These are phyloP conservation scores for Stagonosporopsis chrysanthemi DNA, from an alignment of 2,329 filamentous ascomycete species.

Conservation along the genomic window DNA sequence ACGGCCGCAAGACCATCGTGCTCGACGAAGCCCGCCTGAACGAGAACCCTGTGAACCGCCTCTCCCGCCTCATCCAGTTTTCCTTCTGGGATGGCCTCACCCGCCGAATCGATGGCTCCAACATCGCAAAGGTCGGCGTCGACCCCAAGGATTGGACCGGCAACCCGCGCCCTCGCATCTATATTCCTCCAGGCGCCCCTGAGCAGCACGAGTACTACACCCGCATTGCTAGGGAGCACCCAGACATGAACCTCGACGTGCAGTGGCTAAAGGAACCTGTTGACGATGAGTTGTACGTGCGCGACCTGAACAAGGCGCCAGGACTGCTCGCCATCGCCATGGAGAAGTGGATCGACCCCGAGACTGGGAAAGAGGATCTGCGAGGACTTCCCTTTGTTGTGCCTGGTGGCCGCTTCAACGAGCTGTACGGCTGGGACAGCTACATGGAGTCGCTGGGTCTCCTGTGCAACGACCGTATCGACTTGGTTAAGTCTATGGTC, in stretches of 20 bases:
- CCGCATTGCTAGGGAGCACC: conserved; percentile 76
- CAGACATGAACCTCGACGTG: conserved; percentile 88
- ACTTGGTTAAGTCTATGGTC: conserved; percentile 94
- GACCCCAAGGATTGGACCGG: conserved; percentile 97
- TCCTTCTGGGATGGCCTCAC: conserved; percentile 95
- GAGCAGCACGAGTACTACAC: conserved; percentile 91
- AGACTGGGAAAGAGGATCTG: conserved; percentile 73
- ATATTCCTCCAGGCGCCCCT: conserved; percentile 82
- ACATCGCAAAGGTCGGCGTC: conserved; percentile 82
- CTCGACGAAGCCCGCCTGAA: conserved; percentile 90
- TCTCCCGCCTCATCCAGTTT: conserved; percentile 84
- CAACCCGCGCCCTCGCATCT: conserved; percentile 89
- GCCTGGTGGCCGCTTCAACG: conserved; percentile 95
- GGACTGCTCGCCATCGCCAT: conserved; percentile 90
- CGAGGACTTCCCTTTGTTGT: conserved; percentile 94
- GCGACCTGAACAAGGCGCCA: conserved; percentile 84
- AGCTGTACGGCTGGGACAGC: conserved; percentile 98
- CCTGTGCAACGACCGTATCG: conserved; percentile 81
- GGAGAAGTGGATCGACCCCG: conserved; percentile 72
- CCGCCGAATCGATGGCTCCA: conserved; percentile 85
- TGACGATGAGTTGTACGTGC: conserved; percentile 82
- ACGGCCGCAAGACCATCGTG: conserved; percentile 86
- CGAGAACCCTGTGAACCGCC: conserved; percentile 90
- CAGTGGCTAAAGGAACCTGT: conserved; percentile 73
- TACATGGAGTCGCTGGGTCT: conserved; percentile 97